A percentile compares a stretch with the other conserved stretches of the same genome.
Evolutionary conservation across 164 flowering plant species (phyloP).

Genomic region (Akebia trifoliata): DNA sequence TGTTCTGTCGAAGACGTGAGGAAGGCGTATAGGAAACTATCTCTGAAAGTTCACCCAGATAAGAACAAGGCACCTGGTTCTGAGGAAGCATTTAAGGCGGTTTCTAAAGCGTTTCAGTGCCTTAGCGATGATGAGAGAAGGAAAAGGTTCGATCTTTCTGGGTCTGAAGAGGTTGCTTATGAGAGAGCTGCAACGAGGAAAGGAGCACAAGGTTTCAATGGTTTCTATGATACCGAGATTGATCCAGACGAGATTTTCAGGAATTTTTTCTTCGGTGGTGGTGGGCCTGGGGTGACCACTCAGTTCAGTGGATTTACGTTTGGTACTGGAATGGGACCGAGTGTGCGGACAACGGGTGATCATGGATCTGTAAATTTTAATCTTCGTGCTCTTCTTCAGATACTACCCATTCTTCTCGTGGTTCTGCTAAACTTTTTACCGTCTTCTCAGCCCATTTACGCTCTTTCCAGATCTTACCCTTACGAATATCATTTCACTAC

Average conservation of each 20-base stretch:
- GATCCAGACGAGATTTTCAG: slow-evolving; percentile 91
- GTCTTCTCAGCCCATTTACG: slow-evolving; percentile 60
- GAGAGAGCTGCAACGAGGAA: slow-evolving; percentile 33
- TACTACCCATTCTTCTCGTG: slow-evolving; percentile 68
- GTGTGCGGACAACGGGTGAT: slow-evolving; percentile 38
- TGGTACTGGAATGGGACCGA: slow-evolving; percentile 50
- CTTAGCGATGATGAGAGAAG: slow-evolving; percentile 65
- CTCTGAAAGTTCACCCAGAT: slow-evolving; percentile 89
- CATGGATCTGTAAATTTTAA: slow-evolving; percentile 45
- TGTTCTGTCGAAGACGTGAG: slow-evolving; percentile 75
- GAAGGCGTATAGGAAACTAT: slow-evolving; percentile 78
- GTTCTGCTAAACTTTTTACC: slow-evolving; percentile 58
- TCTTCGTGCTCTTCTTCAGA: slow-evolving; percentile 46
- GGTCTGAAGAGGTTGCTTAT: slow-evolving; percentile 50
- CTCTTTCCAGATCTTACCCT: slow-evolving; percentile 43
- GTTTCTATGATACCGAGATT: slow-evolving; percentile 61
- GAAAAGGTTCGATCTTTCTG: slow-evolving; percentile 59
- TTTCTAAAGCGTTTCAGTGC: slow-evolving; percentile 91
- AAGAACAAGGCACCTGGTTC: slow-evolving; percentile 92
- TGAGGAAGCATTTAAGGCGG: slow-evolving; percentile 88
- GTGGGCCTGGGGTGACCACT: slow-evolving; percentile 54
- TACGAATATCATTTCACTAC: slow-evolving; percentile 45
- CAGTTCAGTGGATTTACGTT: slow-evolving; percentile 62
- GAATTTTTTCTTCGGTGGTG: slow-evolving; percentile 82
- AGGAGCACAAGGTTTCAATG: slow-evolving; percentile 38